Conservation (phyloP, 345 rosid species). For the Ceriops decandra region DNA sequence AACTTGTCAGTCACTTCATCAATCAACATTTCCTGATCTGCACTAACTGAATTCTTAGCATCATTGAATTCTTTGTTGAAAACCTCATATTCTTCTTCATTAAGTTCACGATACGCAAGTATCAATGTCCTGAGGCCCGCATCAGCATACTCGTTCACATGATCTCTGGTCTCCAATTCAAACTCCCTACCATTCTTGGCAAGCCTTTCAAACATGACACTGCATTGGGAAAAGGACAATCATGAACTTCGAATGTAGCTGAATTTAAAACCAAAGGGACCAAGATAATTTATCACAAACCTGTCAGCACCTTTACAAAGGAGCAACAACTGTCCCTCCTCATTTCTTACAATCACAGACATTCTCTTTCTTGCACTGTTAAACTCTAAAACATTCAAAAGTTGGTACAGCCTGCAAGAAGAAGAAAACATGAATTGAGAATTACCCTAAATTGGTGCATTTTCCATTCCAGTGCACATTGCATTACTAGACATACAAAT, state of each 20-base stretch:
- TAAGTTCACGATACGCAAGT: constrained; percentile 78
- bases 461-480: not conserved
- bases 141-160: constrained; percentile 86
- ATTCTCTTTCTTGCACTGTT: constrained; percentile 85
- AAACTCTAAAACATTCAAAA: constrained; percentile 77
- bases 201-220: constrained; percentile 90
- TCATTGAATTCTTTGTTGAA: constrained; percentile 49
- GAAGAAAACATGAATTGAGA: not conserved
- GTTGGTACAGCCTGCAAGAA: constrained; percentile 57
- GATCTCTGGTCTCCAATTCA: constrained; percentile 67
- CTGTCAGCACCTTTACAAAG: constrained; percentile 95
- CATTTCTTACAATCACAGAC: constrained; percentile 85
- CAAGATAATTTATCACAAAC: constrained; percentile 34
- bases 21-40: constrained; percentile 58
- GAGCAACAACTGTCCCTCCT: constrained; percentile 62
- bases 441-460: not conserved
- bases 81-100: constrained; percentile 54
- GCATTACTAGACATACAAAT: not conserved
- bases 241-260: not conserved
- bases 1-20: constrained; percentile 61
- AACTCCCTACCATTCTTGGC: constrained; percentile 53
- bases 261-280: not conserved
- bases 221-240: constrained; percentile 25
- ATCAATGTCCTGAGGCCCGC: constrained; percentile 85
- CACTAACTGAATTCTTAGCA: constrained; percentile 74